Conservation (phyloP, 148 eudicot genomes). For the Dianthus caryophyllus region DNA sequence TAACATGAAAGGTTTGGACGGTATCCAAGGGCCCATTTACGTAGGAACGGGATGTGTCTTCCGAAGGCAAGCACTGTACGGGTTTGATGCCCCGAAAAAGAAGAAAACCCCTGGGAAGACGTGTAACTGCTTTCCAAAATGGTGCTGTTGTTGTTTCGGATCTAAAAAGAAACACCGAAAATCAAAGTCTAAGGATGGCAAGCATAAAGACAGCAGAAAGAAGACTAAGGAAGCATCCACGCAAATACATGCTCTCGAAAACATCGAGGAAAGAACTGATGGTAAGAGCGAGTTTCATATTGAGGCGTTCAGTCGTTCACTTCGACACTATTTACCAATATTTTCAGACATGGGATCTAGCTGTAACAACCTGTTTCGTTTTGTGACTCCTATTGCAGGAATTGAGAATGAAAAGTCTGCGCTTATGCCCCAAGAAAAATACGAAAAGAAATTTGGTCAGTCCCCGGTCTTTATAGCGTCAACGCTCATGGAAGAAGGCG, state of each 20-base stretch:
- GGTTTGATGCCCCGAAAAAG: constrained; percentile 73
- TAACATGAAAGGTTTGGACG: constrained; percentile 87
- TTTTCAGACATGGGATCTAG: too few relatives aligned
- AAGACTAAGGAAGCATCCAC: constrained; percentile 61
- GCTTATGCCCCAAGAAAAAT: constrained; percentile 71
- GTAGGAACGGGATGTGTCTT: constrained; percentile 89
- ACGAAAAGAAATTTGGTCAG: constrained; percentile 89
- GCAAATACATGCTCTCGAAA: constrained; percentile 90
- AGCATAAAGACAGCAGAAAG: constrained; percentile 41
- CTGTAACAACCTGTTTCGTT: background rate
- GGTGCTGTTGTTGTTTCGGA: constrained; percentile 55
- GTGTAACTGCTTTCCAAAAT: constrained; percentile 83
- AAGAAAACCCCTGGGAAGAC: constrained; percentile 69
- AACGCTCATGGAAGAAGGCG: constrained; percentile 73
- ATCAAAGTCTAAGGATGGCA: constrained; percentile 50
- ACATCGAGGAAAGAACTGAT: constrained; percentile 93
- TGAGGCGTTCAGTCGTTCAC: too few relatives aligned
- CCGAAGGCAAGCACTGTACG: constrained; percentile 81
- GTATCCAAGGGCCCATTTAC: constrained; percentile 89
- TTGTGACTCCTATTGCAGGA: constrained; percentile 35
- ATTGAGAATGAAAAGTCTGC: constrained; percentile 65
- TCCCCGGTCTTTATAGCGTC: constrained; percentile 90
- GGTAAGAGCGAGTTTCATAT: constrained; percentile 34
- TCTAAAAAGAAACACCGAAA: constrained; percentile 54
- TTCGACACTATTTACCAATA: too few relatives aligned